Base-by-base conservation (phyloP, 768 basidiomycete genomes). In the Coprinopsis strossmayeri region DNA sequence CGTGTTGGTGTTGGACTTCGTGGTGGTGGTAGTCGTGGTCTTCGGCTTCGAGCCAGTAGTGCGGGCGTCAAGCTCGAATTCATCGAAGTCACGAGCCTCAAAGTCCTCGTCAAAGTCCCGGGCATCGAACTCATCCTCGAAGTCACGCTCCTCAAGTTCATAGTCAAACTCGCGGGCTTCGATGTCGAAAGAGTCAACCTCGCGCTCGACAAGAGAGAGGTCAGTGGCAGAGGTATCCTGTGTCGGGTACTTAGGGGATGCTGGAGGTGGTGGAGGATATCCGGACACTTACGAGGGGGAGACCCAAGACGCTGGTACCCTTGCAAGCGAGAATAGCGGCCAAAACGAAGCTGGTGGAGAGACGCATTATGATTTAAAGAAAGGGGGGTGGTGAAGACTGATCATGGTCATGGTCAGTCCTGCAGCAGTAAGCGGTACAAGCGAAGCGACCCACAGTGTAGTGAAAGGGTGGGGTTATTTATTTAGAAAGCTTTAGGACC, bases 301-400 rank as follows among this genome's bases (percentile, higher is more conserved):
- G 38, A 34, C 38, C 45, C 13, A 51, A 26, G 45, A 51, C 50
- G 35, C 34, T 38, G 49, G 26, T 45, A 42, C 45, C 30, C 39
- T 51, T 51, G 34, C 30, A 39, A 45, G 50, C 50, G 45, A 51
- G 27, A 25, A 51, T 41, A 30, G 50, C 50, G 23, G 46, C 30
- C 50, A 51, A 46, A 47, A 51, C 50, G 21, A 51, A 51, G 45
- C 30, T 46, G 45, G 50, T 40, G 45, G 50, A 39, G 34, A 51
- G 34, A 42, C 45, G 50, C 50, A 51, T 51, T 43, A 24, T 51
- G 50, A 51, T 30, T 45, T 17, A 30, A 24, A 34, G 40, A 44
- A 15, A 46, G 32, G 38, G 27, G 27, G 48, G 38, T 45, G 37
- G 27, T 32, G 25, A 45, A 38, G 32, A 38, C 25, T 30, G 26